phyloP scores from a whole-genome alignment of 441 rosid genomes.

The Macaranga tanarius region DNA sequence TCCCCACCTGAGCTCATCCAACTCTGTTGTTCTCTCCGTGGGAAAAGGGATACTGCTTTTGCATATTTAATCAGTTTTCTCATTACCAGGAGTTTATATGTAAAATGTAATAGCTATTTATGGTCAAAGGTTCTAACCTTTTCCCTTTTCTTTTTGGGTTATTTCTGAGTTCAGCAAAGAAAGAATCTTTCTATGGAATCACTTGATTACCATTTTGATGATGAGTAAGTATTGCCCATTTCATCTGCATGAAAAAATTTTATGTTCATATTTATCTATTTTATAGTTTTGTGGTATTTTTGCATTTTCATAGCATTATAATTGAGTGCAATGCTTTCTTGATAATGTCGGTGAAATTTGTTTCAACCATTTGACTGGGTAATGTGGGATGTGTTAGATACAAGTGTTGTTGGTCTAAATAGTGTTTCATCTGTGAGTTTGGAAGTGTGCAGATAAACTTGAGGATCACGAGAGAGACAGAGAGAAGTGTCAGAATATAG shows the following conservation, averaged over 20 bases:
- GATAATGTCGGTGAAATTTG: background rate
- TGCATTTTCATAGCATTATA: background rate
- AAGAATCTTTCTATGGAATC: slow-evolving; percentile 87
- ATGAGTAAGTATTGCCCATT: slow-evolving; percentile 61
- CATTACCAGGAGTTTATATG: background rate
- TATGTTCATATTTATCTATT: slow-evolving; percentile 12
- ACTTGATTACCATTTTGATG: slow-evolving; percentile 51
- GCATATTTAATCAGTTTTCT: background rate
- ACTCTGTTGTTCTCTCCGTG: slow-evolving; percentile 13
- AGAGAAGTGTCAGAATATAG: background rate
- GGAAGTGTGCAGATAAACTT: background rate
- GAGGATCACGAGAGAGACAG: background rate
- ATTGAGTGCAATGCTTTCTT: background rate
- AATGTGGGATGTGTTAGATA: background rate
- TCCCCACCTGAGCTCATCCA: background rate
- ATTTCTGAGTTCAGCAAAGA: slow-evolving; percentile 53
- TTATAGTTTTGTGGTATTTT: background rate
- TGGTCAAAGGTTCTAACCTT: background rate
- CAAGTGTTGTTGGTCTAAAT: background rate
- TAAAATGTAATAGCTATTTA: background rate
- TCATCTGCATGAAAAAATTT: slow-evolving; percentile 23
- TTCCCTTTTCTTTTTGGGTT: slow-evolving; percentile 11
- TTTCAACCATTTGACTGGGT: background rate
- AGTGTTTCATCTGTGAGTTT: background rate
- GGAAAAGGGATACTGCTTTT: slow-evolving; percentile 9